A percentile compares a stretch with the other conserved stretches of the same genome.
Conservation (phyloP, 2,329 filamentous ascomycete species). For the Neurospora sp. region DNA sequence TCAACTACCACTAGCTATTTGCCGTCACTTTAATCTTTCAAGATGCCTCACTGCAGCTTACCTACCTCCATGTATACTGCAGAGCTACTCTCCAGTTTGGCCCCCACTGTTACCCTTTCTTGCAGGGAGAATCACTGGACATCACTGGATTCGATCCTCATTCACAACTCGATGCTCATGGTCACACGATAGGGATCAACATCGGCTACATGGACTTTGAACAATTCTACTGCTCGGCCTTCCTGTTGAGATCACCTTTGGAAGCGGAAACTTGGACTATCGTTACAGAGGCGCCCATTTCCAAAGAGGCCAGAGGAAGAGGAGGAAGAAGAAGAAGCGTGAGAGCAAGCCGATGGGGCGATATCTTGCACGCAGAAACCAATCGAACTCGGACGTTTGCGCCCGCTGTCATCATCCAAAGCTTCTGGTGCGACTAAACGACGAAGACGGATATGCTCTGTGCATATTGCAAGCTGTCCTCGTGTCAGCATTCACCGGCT, state of each 20-base stretch:
- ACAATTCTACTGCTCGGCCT: not conserved
- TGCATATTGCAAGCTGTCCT: not conserved
- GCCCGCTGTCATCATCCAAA: not conserved
- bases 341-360: not conserved
- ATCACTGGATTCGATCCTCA: not conserved
- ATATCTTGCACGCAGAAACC: not conserved
- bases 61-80: not conserved
- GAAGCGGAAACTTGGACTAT: not conserved
- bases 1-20: not conserved
- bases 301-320: not conserved
- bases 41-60: not conserved
- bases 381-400: not conserved
- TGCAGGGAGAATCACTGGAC: not conserved
- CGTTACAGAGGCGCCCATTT: not conserved
- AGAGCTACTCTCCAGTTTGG: not conserved
- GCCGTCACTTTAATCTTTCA: not conserved
- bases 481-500: not conserved
- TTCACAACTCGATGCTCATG: not conserved
- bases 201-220: not conserved
- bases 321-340: not conserved
- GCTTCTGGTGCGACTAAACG: not conserved
- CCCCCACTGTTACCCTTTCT: not conserved
- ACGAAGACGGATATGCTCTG: not conserved
- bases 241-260: not conserved
- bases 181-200: not conserved